Conservation (phyloP, 1,139 yeast genomes). For the Fermentozyma sake region DNA sequence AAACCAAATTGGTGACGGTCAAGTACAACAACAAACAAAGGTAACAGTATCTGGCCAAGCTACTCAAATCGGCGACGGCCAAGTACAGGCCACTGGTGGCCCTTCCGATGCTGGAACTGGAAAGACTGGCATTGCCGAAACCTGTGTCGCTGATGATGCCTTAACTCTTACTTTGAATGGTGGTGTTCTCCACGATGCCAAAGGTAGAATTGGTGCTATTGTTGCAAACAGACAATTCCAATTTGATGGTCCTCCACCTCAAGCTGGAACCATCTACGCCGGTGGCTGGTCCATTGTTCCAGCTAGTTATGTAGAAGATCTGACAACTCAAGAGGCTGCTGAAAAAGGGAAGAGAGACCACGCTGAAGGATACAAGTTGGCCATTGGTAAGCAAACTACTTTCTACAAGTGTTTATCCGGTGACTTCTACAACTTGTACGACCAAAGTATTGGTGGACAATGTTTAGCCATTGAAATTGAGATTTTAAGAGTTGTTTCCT, state of each 20-base stretch:
- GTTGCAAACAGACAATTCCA: conserved; percentile 45
- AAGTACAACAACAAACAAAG: conserved; percentile 29
- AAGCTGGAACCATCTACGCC: conserved; percentile 39
- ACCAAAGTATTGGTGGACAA: conserved; percentile 34
- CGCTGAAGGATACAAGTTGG: conserved; percentile 24
- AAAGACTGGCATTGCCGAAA: conserved; percentile 7
- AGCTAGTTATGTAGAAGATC: conserved; percentile 13
- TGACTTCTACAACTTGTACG: conserved; percentile 41
- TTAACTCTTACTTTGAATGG: conserved; percentile 25
- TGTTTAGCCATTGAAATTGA: conserved; percentile 35
- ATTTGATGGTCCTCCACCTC: conserved; percentile 44
- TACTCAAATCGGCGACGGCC: conserved; percentile 38
- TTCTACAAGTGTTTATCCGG: conserved; percentile 43
- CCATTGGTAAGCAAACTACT: conserved; percentile 34
- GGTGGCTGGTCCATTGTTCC: conserved; percentile 36
- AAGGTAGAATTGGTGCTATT: conserved; percentile 39
- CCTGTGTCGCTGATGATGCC: conserved; percentile 26
- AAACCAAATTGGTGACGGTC: conserved; percentile 37
- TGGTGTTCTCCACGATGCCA: conserved; percentile 26
- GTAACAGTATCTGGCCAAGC: conserved; percentile 14
- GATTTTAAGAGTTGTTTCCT: conserved; percentile 28
- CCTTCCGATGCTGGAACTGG: conserved; percentile 2
- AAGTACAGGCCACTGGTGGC: conserved; percentile 10
- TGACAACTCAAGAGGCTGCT: too few species aligned
- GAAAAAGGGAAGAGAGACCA: conserved; percentile 18